Base-by-base conservation (phyloP, 306 rosid species). In the Vigna trinervia region DNA sequence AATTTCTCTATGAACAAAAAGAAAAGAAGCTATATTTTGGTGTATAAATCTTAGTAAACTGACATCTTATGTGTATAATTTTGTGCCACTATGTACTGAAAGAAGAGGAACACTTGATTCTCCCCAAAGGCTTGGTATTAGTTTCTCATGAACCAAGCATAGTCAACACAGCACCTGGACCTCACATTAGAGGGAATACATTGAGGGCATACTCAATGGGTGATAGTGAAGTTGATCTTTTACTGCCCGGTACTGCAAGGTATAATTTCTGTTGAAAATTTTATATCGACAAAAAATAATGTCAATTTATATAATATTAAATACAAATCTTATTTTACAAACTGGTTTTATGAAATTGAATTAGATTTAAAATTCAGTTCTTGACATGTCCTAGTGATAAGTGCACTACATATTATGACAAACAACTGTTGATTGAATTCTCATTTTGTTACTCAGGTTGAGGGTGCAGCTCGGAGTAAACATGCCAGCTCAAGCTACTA, bases 191-290 rank as follows among this genome's bases (percentile, higher is more conserved):
- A 83, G 98, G 98, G 72, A 80, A 76, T 45, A 79, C 89, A 8
- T 73, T 93, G 78, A 93, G 89, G 79, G 92, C 96, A 43, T 85
- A 67, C 84, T 89, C 98, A 69, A 81, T 89, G 50, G 98, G 97
- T 58, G 90, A 93, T 81, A 86, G 78, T 79, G 93, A 91, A 86
- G 98, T 82, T 56, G 97, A 93, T 87, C 93, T 93, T 59, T 80
- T 91, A 53, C 85, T 93, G 45, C 98, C 97, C 14, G 98, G 97
- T 46, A 93, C 92, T 17, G 98, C 86, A 78, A 93, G 98, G 97
- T 26, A 26, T 26, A 26, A 22, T 22, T 22, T 22, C 1, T 22
- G 22, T 26, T 26, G 0, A 0, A 26, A 2, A 26, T 26, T 2
- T 26, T 3, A 26, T 1, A 26, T 26, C 3, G 28, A 26, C 3